Base-by-base conservation (phyloP, 768 basidiomycete genomes). In the Leccinum ochraceum region DNA sequence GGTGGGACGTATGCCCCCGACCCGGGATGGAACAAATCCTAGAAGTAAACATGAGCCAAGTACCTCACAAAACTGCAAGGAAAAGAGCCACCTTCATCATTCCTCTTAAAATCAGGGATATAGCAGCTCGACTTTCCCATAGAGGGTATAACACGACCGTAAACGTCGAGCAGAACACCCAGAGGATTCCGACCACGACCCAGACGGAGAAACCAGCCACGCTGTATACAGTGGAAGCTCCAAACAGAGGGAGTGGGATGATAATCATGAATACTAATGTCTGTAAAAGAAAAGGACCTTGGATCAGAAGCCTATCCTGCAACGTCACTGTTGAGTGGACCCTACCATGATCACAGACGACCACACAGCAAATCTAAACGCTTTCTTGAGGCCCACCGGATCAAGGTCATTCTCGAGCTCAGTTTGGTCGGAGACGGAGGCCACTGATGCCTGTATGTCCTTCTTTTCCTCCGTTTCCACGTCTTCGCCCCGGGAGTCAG, bases 241-340 rank as follows among this genome's bases (percentile, higher is more conserved):
- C 91, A 80, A 96, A 96, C 8, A 95, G 79, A 3, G 94, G 94
- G 2, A 97, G 74, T 0, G 94, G 95, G 56, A 97, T 85, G 57
- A 93, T 56, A 65, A 94, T 75, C 65, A 92, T 80, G 67, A 92
- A 76, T 6, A 92, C 69, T 30, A 88, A 52, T 54, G 84, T 80
- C 88, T 85, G 65, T 13, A 53, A 36, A 57, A 26, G 10, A 54
- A 26, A 6, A 26, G 11, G 4, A 0, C 3, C n/a, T 13, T 28
- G 22, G 17, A 13, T 60, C 34, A 61, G 56, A 49, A 53, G 42
- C 13, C 20, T 14, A 7, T n/a, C 30, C 22, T 16, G 13, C 2
- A 10, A 20, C 17, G 16, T 16, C 11, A 7, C 6, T 26, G 54
- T 51, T 4, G 8, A 22, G 14, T n/a, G 46, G 36, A 46, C 70